A percentile compares a stretch with the other conserved stretches of the same genome.
Conservation (phyloP, 495 filamentous ascomycete species). For the Evansstolkia leycettana region DNA sequence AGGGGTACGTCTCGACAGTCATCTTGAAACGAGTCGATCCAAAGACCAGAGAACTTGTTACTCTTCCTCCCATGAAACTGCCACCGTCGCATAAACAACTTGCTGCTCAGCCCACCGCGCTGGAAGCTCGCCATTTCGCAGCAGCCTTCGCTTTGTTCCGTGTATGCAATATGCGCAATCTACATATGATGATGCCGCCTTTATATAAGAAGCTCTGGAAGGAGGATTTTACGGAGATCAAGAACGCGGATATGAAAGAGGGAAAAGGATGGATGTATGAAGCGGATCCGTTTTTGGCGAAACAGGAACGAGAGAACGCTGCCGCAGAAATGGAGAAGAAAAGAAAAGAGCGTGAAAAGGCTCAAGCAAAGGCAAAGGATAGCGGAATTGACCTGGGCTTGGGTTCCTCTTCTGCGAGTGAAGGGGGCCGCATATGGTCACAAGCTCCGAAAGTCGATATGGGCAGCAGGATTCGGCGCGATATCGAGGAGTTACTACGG, state of each 20-base stretch:
- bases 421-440: conserved; percentile 58
- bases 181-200: conserved; percentile 90
- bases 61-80: conserved; percentile 69
- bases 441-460: conserved; percentile 84
- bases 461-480: conserved; percentile 60
- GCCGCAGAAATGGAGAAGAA: conserved; percentile 62
- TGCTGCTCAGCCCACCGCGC: conserved; percentile 53
- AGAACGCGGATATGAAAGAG: conserved; percentile 59
- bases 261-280: conserved; percentile 89
- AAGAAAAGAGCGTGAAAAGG: conserved; percentile 44
- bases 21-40: conserved; percentile 65
- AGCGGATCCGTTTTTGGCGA: conserved; percentile 79
- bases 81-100: conserved; percentile 60
- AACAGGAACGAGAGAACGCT: conserved; percentile 65
- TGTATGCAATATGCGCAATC: conserved; percentile 85
- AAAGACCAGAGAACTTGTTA: conserved; percentile 66
- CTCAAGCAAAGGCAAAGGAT: conserved; percentile 50
- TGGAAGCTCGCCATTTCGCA: conserved; percentile 88
- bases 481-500: conserved; percentile 68
- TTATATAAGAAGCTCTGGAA: conserved; percentile 82
- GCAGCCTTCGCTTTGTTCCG: conserved; percentile 84
- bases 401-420: conserved; percentile 18
- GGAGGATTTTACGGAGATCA: conserved; percentile 65
- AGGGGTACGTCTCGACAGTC: conserved; percentile 67
- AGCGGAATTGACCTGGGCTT: conserved; percentile 31